phyloP scores from a whole-genome alignment of 768 basidiomycete species.

The Phlebiopsis gigantea region DNA sequence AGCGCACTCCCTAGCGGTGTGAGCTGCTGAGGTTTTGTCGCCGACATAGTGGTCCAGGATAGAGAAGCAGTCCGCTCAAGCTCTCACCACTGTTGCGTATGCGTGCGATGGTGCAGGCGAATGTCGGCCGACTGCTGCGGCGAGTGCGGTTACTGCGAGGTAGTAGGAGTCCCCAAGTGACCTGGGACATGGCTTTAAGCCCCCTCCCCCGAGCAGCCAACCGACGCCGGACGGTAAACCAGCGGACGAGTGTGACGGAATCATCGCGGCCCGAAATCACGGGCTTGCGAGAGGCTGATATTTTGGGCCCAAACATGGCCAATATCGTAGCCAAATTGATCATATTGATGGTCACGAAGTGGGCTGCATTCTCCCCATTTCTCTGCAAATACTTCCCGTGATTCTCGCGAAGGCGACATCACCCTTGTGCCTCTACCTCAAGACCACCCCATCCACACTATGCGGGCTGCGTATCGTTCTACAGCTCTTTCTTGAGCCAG shows the following conservation, averaged over 20 bases:
- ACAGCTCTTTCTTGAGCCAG: too few species aligned
- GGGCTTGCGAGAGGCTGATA: not conserved
- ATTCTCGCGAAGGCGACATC: too few species aligned
- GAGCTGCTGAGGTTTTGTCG: slow-evolving; percentile 53
- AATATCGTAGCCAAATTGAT: not conserved
- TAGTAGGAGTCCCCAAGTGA: not conserved
- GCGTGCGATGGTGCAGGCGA: not conserved
- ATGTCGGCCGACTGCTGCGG: not conserved
- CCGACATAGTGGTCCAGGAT: not conserved
- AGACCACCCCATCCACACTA: too few species aligned
- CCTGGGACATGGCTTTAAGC: not conserved
- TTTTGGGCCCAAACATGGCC: not conserved
- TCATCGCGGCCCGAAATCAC: slow-evolving; percentile 2
- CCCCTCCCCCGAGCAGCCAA: not conserved
- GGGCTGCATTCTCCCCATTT: too few species aligned
- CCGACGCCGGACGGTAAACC: slow-evolving; percentile 4
- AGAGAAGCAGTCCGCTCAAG: not conserved
- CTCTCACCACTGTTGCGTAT: not conserved
- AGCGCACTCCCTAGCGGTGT: slow-evolving; percentile 88
- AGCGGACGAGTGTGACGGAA: slow-evolving; percentile 1
- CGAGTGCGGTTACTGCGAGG: not conserved
- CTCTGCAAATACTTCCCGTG: too few species aligned
- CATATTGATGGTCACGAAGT: not conserved
- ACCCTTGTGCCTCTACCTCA: too few species aligned
- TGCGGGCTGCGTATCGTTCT: too few species aligned